Percentiles rank a stretch among this genome's conserved stretches.
These are phyloP conservation scores for Boletus rubescentipes DNA, from an alignment of 768 basidiomycete species.

Conservation along the genomic window DNA sequence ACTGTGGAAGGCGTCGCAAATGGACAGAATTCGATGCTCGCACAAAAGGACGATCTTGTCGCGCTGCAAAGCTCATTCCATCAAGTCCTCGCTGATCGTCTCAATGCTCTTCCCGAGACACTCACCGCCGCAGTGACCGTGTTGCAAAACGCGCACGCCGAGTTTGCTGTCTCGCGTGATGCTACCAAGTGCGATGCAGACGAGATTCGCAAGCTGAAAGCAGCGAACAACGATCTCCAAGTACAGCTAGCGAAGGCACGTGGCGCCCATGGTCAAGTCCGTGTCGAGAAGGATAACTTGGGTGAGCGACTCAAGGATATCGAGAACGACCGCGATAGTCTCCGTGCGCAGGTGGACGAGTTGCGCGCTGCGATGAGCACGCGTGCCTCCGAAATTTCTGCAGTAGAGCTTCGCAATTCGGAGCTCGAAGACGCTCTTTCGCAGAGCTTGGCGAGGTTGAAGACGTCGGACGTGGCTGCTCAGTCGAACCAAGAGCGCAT, in stretches of 20 bases:
- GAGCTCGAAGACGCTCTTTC: constrained; percentile 75
- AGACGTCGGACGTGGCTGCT: constrained; percentile 67
- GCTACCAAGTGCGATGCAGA: constrained; percentile 63
- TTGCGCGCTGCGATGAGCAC: constrained; percentile 43
- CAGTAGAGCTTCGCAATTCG: constrained; percentile 48
- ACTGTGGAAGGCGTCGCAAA: constrained; percentile 47
- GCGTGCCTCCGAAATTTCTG: constrained; percentile 46
- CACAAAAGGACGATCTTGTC: constrained; percentile 49
- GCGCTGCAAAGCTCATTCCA: constrained; percentile 52
- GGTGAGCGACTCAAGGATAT: constrained; percentile 56
- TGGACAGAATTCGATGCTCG: constrained; percentile 50
- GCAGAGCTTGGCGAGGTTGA: constrained; percentile 67
- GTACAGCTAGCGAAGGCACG: constrained; percentile 75
- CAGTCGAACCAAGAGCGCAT: constrained; percentile 62
- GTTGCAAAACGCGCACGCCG: constrained; percentile 61
- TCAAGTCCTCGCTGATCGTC: constrained; percentile 50
- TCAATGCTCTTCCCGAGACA: constrained; percentile 58
- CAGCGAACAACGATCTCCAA: constrained; percentile 64
- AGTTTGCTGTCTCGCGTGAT: constrained; percentile 58
- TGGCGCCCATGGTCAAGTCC: constrained; percentile 71
- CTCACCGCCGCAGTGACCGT: constrained; percentile 52
- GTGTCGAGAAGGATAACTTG: constrained; percentile 79
- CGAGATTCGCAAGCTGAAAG: constrained; percentile 57
- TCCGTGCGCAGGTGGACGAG: constrained; percentile 57
- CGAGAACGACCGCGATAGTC: constrained; percentile 65